Conservation (phyloP, 2,329 filamentous ascomycete species). For the Lasiodiplodia sp. region DNA sequence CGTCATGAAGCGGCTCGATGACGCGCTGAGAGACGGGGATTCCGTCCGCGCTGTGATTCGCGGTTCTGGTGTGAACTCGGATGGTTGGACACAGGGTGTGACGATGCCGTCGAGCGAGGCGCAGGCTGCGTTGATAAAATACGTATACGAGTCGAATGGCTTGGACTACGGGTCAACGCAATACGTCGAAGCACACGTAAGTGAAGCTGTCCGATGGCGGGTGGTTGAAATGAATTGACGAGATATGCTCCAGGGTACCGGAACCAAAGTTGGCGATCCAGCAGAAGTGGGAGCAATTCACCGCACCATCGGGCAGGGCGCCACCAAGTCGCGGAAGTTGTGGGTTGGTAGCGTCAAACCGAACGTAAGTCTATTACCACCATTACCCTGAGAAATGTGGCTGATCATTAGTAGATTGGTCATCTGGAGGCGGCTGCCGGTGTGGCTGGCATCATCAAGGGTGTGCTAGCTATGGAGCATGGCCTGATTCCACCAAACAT, state of each 20-base stretch:
- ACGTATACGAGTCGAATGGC: conserved; percentile 1
- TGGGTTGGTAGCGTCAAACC: too few species aligned
- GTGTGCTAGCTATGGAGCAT: conserved; percentile 37
- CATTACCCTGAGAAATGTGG: not conserved
- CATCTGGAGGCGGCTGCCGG: conserved; percentile 41
- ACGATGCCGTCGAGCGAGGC: too few species aligned
- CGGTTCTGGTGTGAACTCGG: conserved; percentile 34
- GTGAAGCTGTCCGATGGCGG: conserved; percentile 36
- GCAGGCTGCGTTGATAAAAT: conserved; percentile 32
- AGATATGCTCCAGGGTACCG: conserved; percentile 58
- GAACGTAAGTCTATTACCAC: too few species aligned
- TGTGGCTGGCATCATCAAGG: conserved; percentile 41
- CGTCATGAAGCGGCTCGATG: conserved; percentile 41
- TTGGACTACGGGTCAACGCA: too few species aligned
- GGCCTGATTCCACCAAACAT: conserved; percentile 34
- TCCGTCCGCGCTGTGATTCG: conserved; percentile 43
- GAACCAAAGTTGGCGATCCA: conserved; percentile 60
- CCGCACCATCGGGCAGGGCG: conserved; percentile 23
- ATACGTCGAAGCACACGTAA: conserved; percentile 39
- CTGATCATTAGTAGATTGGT: conserved; percentile 33
- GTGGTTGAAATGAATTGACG: too few species aligned
- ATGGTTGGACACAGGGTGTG: not conserved
- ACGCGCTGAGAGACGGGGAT: conserved; percentile 41
- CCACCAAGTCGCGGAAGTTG: conserved; percentile 39
- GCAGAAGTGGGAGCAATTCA: conserved; percentile 57